Evolutionary conservation across 108 stramenopile species (phyloP).

Genomic region (Chaetoceros muelleri): DNA sequence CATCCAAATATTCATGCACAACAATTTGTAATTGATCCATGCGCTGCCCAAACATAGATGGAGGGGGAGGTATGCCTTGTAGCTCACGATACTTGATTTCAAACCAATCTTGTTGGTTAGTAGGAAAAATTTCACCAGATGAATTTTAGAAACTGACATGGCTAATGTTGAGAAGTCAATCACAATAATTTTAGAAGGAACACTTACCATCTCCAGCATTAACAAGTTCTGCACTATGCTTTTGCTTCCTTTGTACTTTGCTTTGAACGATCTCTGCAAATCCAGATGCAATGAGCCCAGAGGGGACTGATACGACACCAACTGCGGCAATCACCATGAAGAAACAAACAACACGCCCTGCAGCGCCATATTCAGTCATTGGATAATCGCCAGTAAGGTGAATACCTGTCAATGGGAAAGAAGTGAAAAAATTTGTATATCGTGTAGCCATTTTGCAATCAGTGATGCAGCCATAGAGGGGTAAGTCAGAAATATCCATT

Average conservation of each 20-base stretch:
- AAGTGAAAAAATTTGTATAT: constrained; percentile 54
- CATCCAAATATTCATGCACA: constrained; percentile 67
- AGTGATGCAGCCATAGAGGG: constrained; percentile 50
- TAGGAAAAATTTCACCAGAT: too few relatives aligned
- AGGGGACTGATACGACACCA: constrained; percentile 82
- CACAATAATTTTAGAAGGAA: too few relatives aligned
- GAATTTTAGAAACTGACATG: too few relatives aligned
- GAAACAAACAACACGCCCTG: constrained; percentile 54
- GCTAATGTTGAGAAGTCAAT: too few relatives aligned
- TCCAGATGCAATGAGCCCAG: constrained; percentile 77
- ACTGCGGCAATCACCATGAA: constrained; percentile 83
- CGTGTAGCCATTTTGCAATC: constrained; percentile 64
- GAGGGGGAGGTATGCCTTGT: constrained; percentile 39
- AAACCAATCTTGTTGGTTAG: too few relatives aligned
- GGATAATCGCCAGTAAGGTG: constrained; percentile 54
- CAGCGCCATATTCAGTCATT: constrained; percentile 53
- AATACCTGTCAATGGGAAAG: constrained; percentile 54
- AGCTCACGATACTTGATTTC: constrained; percentile 44
- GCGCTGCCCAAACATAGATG: constrained; percentile 39
- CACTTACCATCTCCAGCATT: constrained; percentile 64
- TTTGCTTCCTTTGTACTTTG: constrained; percentile 34
- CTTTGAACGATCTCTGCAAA: constrained; percentile 81
- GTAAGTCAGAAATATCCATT: constrained; percentile 56
- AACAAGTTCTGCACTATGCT: constrained; percentile 3
- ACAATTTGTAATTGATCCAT: constrained; percentile 47